Percentiles rank a stretch among this genome's conserved stretches.
phyloP scores from a whole-genome alignment of 768 basidiomycete species.

The Candolleomyces aberdarensis region DNA sequence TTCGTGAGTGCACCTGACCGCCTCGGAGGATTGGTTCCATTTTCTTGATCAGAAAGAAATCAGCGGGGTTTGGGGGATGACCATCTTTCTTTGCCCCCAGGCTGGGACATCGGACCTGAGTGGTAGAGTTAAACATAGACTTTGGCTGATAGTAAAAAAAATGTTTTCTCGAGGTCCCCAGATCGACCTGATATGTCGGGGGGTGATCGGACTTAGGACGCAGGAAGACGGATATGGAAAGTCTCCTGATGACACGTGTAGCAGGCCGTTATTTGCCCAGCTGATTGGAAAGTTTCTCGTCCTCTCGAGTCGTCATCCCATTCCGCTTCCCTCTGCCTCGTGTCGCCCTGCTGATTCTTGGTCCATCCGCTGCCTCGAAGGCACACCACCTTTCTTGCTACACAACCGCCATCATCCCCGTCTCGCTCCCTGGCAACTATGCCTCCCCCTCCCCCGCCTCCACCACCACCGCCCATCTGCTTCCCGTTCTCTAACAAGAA shows the following conservation, averaged over 20 bases:
- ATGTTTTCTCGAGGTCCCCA: background rate
- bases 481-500: slow-evolving; percentile 53
- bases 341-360: slow-evolving; percentile 1
- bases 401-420: background rate
- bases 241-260: background rate
- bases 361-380: background rate
- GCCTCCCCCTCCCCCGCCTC: slow-evolving; percentile 37
- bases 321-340: slow-evolving; percentile 9
- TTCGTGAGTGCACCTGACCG: no score
- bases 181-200: background rate
- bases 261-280: background rate
- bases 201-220: background rate
- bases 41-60: no score
- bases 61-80: no score
- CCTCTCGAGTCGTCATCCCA: background rate
- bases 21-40: no score
- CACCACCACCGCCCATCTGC: slow-evolving; percentile 56
- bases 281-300: background rate
- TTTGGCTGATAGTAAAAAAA: background rate
- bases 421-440: background rate
- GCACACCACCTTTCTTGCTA: background rate
- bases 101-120: background rate
- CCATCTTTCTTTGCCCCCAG: no score
- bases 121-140: background rate
- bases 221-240: no score